Conservation (phyloP, 495 filamentous ascomycete genomes). For the Mytilinidion resinicola region DNA sequence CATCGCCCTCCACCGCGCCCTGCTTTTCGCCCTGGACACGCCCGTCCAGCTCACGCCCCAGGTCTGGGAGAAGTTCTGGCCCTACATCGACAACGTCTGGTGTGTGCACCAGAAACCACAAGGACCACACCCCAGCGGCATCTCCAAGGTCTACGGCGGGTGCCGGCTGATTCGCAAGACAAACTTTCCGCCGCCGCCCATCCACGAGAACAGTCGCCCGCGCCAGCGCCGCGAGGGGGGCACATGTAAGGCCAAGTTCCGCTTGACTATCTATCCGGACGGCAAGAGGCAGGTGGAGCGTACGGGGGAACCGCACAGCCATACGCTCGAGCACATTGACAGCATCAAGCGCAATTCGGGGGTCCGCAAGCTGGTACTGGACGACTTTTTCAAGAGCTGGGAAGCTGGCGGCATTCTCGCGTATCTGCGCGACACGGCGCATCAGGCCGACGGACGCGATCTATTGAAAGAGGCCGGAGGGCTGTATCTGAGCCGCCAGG, state of each 20-base stretch:
- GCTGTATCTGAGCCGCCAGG: constrained; percentile 12
- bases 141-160: constrained; percentile 17
- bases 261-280: constrained; percentile 18
- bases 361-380: constrained; percentile 13
- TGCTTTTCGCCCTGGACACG: constrained; percentile 23
- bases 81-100: constrained; percentile 23
- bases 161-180: constrained; percentile 18
- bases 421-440: constrained; percentile 12
- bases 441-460: constrained; percentile 1
- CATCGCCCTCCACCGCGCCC: constrained; percentile 16
- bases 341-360: constrained; percentile 13
- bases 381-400: constrained; percentile 24
- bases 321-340: constrained; percentile 22
- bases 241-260: constrained; percentile 19
- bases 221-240: constrained; percentile 19
- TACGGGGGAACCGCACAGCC: constrained; percentile 12
- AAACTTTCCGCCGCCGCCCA: constrained; percentile 7
- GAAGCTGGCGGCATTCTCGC: constrained; percentile 23
- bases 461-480: constrained; percentile 17
- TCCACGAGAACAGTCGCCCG: constrained; percentile 4
- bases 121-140: constrained; percentile 8
- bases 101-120: constrained; percentile 17
- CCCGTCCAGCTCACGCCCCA: constrained; percentile 15
- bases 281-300: constrained; percentile 6
- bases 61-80: constrained; percentile 19